A percentile compares a stretch with the other conserved stretches of the same genome.
Conservation (phyloP, 2,329 filamentous ascomycete genomes). For the Paraconiothyrium sp. region DNA sequence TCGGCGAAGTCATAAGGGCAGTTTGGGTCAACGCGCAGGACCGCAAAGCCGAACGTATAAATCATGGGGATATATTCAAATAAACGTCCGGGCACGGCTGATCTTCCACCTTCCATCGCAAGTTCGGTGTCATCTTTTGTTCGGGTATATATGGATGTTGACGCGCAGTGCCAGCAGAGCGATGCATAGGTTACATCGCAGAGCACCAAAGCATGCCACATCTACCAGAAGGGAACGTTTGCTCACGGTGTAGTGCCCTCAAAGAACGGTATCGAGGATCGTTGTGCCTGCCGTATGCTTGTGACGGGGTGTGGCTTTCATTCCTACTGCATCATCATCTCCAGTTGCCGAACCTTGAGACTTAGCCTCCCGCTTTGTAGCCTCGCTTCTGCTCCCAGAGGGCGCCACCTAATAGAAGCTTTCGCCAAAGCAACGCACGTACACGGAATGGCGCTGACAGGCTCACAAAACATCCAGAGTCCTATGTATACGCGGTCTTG, state of each 20-base stretch:
- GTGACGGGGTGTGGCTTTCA: neutral
- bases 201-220: neutral
- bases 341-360: too few relatives aligned
- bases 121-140: too few relatives aligned
- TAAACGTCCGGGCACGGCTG: neutral
- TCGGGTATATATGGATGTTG: too few relatives aligned
- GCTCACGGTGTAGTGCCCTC: neutral
- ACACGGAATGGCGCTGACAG: neutral
- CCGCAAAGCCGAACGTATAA: slow-evolving; percentile 4
- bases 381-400: too few relatives aligned
- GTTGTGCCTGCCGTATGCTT: neutral
- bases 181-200: neutral
- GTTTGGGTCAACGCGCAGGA: neutral
- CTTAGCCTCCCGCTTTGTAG: too few relatives aligned
- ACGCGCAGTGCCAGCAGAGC: neutral
- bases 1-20: neutral
- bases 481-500: neutral
- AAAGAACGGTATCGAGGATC: neutral
- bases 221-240: neutral
- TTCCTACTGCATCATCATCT: too few relatives aligned
- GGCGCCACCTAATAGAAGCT: neutral
- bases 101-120: neutral
- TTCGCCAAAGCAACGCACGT: neutral
- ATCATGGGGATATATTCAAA: slow-evolving; percentile 2
- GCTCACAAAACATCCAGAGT: neutral